Percentiles rank a stretch among this genome's conserved stretches.
phyloP scores from a whole-genome alignment of 495 filamentous ascomycete genomes.

The Entonaema liquescens region DNA sequence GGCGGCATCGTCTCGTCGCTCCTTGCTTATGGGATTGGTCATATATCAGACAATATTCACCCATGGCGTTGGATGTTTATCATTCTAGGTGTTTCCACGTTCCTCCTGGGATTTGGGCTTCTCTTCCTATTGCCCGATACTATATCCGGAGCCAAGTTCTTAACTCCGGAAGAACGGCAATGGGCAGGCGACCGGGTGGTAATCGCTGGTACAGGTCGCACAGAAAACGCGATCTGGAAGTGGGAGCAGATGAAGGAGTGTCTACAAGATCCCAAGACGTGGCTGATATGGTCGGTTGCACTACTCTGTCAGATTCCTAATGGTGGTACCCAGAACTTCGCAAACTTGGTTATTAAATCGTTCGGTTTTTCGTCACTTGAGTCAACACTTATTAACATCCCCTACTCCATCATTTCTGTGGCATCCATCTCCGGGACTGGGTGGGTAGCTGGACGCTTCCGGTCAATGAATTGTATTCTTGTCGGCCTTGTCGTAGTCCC shows the following conservation, averaged over 20 bases:
- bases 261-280: constrained; percentile 55
- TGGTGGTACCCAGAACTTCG: constrained; percentile 55
- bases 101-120: constrained; percentile 43
- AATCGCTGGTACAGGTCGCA: constrained; percentile 48
- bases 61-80: constrained; percentile 53
- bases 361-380: constrained; percentile 54
- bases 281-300: constrained; percentile 51
- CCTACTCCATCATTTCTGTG: constrained; percentile 49
- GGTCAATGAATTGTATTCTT: constrained; percentile 50
- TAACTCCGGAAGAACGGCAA: constrained; percentile 42
- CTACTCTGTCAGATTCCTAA: constrained; percentile 56
- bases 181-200: constrained; percentile 50
- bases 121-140: constrained; percentile 47
- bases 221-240: constrained; percentile 48
- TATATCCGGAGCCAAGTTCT: constrained; percentile 42
- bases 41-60: constrained; percentile 44
- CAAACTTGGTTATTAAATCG: constrained; percentile 51
- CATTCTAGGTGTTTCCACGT: constrained; percentile 47
- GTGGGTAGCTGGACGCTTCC: constrained; percentile 52
- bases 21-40: constrained; percentile 57
- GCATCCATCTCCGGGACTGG: constrained; percentile 47
- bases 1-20: constrained; percentile 53
- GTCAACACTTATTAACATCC: constrained; percentile 50
- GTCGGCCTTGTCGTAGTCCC: constrained; percentile 51
- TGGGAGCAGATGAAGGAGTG: constrained; percentile 50